These are phyloP conservation scores for Apophysomyces variabilis DNA, from an alignment of 371 early-diverging fungal genomes.

Conservation along the genomic window DNA sequence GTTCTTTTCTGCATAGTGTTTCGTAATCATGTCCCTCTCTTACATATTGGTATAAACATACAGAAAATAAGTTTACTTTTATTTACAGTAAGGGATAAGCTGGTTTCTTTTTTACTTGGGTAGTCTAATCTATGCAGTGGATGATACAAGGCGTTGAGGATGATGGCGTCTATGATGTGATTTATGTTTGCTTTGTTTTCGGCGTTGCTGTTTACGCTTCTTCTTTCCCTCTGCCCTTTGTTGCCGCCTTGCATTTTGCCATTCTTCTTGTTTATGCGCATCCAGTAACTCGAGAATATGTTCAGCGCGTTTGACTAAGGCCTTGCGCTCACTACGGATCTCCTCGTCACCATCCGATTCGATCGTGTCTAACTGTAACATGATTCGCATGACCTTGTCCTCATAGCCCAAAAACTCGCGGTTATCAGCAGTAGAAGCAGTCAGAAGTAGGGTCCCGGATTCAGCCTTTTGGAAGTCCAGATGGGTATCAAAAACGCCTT, in stretches of 20 bases:
- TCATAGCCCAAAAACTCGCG: slow-evolving; percentile 28
- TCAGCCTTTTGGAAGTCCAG: not conserved
- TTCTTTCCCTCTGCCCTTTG: slow-evolving; percentile 11
- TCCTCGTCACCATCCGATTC: slow-evolving; percentile 41
- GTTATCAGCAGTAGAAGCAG: slow-evolving; percentile 25
- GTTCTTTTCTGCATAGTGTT: no score
- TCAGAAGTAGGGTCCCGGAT: not conserved
- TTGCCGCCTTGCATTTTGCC: slow-evolving; percentile 31
- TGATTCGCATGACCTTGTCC: slow-evolving; percentile 29
- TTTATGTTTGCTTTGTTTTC: slow-evolving; percentile 5
- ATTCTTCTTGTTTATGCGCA: slow-evolving; percentile 49
- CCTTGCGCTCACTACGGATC: slow-evolving; percentile 41
- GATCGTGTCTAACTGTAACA: slow-evolving; percentile 45
- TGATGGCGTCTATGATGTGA: not conserved
- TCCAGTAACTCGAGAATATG: slow-evolving; percentile 35
- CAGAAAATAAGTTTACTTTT: not conserved
- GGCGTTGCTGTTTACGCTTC: slow-evolving; percentile 4
- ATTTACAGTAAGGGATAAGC: not conserved
- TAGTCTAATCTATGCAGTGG: not conserved
- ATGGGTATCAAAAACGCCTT: not conserved
- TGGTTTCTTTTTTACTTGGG: not conserved
- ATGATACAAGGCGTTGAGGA: not conserved
- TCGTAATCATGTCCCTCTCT: no score
- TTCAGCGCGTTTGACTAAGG: slow-evolving; percentile 40
- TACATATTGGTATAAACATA: no score